These are phyloP conservation scores for Camillea tinctor DNA, from an alignment of 2,329 filamentous ascomycete genomes.

Conservation along the genomic window DNA sequence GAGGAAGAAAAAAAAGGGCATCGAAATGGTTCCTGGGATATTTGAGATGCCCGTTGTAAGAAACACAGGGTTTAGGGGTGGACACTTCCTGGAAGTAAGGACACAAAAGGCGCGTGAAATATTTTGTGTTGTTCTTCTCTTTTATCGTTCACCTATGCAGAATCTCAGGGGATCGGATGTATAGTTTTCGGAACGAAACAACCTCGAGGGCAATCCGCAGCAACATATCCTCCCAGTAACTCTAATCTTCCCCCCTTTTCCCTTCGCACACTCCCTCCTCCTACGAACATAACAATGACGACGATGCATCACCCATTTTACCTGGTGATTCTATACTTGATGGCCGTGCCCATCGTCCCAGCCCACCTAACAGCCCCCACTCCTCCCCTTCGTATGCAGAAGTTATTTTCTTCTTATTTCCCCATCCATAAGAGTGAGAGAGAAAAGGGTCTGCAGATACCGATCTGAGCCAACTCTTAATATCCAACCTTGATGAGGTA, in stretches of 20 bases:
- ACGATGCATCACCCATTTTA: constrained; percentile 2
- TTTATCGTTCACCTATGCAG: constrained; percentile 34
- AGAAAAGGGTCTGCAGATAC: background rate
- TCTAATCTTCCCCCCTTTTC: background rate
- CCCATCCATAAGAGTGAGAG: background rate
- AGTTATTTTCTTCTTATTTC: background rate
- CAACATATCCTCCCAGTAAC: background rate
- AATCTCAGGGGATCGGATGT: constrained; percentile 29
- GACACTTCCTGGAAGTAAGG: constrained; percentile 12
- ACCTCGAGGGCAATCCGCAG: constrained; percentile 9
- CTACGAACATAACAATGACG: constrained; percentile 9
- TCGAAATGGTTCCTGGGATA: constrained; percentile 1
- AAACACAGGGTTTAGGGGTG: constrained; percentile 9
- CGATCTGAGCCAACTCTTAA: constrained; percentile 44
- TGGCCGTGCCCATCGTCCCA: background rate
- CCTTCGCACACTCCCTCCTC: constrained; percentile 8
- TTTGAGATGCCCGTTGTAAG: constrained; percentile 13
- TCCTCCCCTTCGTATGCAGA: background rate
- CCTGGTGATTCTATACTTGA: background rate
- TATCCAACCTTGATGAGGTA: constrained; percentile 80
- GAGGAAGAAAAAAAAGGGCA: constrained; percentile 6
- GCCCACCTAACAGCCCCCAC: background rate
- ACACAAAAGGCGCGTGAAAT: constrained; percentile 15
- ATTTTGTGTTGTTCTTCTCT: constrained; percentile 11
- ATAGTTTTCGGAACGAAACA: constrained; percentile 20